Evolutionary conservation across 495 filamentous ascomycete species (phyloP).

Genomic region (Neurospora sp.): DNA sequence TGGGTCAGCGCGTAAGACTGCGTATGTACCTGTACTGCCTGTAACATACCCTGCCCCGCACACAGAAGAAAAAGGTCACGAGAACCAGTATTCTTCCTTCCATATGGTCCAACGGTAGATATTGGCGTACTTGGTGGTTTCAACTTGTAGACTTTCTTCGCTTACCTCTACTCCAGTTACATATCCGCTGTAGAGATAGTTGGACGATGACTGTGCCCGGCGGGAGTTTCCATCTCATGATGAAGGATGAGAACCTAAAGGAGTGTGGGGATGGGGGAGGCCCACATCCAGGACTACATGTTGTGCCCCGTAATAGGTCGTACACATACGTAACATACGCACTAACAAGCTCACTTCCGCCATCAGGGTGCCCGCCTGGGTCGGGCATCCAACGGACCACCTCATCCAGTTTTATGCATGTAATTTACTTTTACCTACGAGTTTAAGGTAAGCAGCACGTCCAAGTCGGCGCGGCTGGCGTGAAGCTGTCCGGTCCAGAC

Average conservation of each 20-base stretch:
- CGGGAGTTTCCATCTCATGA: background rate
- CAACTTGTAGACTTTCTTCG: background rate
- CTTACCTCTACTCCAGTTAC: too few species aligned
- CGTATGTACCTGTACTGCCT: background rate
- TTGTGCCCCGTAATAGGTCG: background rate
- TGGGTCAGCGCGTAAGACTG: background rate
- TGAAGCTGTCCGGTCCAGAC: background rate
- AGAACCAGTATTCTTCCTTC: background rate
- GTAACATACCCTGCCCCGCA: background rate
- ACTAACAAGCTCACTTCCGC: background rate
- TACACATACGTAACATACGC: background rate
- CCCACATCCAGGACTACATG: background rate
- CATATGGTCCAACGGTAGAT: background rate
- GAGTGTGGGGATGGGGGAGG: background rate
- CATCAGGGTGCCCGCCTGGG: background rate
- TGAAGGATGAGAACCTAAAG: background rate
- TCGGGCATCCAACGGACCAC: too few species aligned
- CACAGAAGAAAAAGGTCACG: background rate
- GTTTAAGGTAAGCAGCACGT: background rate
- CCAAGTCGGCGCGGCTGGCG: background rate
- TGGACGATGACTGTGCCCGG: background rate
- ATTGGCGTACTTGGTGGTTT: background rate
- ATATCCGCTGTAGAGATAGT: too few species aligned
- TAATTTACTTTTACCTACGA: background rate
- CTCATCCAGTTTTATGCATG: background rate